Percentiles rank a stretch among this genome's conserved stretches.
Conservation (phyloP, 768 basidiomycete species). For the Vishniacozyma victoriae region DNA sequence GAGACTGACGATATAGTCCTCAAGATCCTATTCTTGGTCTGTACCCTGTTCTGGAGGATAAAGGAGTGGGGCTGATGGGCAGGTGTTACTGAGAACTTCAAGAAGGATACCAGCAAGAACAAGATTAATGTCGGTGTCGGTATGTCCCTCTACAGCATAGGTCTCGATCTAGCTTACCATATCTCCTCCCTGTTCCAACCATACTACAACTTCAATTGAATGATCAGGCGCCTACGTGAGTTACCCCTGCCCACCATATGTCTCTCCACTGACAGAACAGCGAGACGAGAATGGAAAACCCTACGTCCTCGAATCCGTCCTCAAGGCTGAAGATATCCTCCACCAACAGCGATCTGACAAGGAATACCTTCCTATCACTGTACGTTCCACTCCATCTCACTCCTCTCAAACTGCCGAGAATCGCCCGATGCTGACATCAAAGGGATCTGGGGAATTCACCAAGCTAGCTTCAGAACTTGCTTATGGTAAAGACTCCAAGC, state of each 20-base stretch:
- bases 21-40: conserved; percentile 42
- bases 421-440: background rate
- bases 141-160: conserved; percentile 51
- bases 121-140: conserved; percentile 99
- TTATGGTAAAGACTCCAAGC: conserved; percentile 73
- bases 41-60: too few relatives aligned
- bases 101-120: conserved; percentile 78
- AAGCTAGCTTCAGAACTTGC: conserved; percentile 75
- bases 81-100: conserved; percentile 82
- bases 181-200: background rate
- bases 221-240: conserved; percentile 40
- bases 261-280: conserved; percentile 10
- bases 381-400: conserved; percentile 6
- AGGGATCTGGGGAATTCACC: conserved; percentile 74
- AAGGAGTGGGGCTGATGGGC: too few relatives aligned
- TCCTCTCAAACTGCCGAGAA: background rate
- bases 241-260: background rate
- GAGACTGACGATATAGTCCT: conserved; percentile 20
- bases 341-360: conserved; percentile 69
- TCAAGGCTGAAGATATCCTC: conserved; percentile 67
- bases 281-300: conserved; percentile 92
- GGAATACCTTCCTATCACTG: conserved; percentile 90
- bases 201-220: background rate
- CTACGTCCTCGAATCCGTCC: conserved; percentile 81
- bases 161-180: background rate